Conservation (phyloP, 257 asterid species). For the Plantago elongata region DNA sequence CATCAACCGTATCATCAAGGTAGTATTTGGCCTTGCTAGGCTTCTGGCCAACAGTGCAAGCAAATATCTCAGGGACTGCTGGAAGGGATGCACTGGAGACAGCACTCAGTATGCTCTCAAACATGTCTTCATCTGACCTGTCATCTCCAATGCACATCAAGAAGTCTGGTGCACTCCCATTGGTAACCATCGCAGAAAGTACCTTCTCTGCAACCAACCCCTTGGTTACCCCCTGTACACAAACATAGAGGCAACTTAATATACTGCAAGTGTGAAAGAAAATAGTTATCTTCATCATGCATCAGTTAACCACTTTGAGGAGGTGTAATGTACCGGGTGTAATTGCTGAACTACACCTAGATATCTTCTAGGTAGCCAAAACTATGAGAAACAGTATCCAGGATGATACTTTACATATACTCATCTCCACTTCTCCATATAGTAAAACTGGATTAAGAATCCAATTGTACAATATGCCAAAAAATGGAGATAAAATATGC, state of each 20-base stretch:
- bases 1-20: slow-evolving; percentile 74
- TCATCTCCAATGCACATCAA: slow-evolving; percentile 87
- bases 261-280: not conserved
- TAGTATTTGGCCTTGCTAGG: slow-evolving; percentile 95
- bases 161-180: slow-evolving; percentile 60
- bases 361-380: too few species aligned
- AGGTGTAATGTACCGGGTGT: too few species aligned
- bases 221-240: slow-evolving; percentile 80
- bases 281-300: too few species aligned
- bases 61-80: slow-evolving; percentile 62
- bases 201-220: slow-evolving; percentile 75
- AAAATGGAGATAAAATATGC: too few species aligned
- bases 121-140: slow-evolving; percentile 89
- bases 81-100: slow-evolving; percentile 38
- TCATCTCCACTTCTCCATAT: too few species aligned
- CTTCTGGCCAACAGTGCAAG: slow-evolving; percentile 93
- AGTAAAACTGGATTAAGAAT: too few species aligned
- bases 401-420: too few species aligned
- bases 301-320: too few species aligned
- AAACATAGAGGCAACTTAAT: slow-evolving; percentile 15
- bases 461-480: too few species aligned
- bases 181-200: slow-evolving; percentile 40
- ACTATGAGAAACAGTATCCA: too few species aligned
- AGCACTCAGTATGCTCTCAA: slow-evolving; percentile 62
- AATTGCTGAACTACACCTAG: too few species aligned